phyloP scores from a whole-genome alignment of 1,284 basidiomycete species.

The Tilletiopsis washingtonensis region DNA sequence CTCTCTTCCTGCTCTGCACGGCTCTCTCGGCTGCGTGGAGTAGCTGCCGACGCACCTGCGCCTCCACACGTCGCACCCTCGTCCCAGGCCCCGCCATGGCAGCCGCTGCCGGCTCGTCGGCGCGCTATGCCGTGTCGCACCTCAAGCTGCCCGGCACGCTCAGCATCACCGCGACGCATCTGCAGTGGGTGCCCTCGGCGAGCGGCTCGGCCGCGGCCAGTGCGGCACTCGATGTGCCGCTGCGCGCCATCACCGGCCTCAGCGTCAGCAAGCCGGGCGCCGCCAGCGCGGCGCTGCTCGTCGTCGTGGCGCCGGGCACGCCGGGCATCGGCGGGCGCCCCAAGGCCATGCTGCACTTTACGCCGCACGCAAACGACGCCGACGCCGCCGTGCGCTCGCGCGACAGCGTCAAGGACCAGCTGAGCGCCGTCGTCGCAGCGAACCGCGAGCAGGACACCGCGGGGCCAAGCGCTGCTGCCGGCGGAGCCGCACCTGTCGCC shows the following conservation, averaged over 20 bases:
- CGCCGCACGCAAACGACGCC: background rate
- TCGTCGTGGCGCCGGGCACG: background rate
- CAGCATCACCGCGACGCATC: background rate
- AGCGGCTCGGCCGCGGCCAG: background rate
- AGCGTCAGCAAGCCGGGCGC: constrained; percentile 7
- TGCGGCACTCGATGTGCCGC: constrained; percentile 1
- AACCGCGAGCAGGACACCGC: background rate
- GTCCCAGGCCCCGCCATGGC: no score
- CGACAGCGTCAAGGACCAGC: background rate
- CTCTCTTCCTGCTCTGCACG: no score
- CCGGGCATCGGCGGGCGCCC: background rate
- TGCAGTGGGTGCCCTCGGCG: constrained; percentile 4
- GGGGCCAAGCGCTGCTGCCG: background rate
- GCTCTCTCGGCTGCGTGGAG: no score
- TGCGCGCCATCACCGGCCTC: constrained; percentile 2
- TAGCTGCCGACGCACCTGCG: no score
- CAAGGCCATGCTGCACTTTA: constrained; percentile 1
- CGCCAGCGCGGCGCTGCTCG: background rate
- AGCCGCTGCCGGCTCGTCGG: no score
- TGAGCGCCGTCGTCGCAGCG: background rate
- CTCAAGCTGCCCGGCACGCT: constrained; percentile 7
- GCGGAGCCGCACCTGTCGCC: background rate
- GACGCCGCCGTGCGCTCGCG: background rate
- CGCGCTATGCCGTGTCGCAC: constrained; percentile 8
- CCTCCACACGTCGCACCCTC: no score